Evolutionary conservation across 345 rosid genomes (phyloP), one percentile per base, ranked within the genome.

Genomic region (Sisymbrium altissimum): DNA sequence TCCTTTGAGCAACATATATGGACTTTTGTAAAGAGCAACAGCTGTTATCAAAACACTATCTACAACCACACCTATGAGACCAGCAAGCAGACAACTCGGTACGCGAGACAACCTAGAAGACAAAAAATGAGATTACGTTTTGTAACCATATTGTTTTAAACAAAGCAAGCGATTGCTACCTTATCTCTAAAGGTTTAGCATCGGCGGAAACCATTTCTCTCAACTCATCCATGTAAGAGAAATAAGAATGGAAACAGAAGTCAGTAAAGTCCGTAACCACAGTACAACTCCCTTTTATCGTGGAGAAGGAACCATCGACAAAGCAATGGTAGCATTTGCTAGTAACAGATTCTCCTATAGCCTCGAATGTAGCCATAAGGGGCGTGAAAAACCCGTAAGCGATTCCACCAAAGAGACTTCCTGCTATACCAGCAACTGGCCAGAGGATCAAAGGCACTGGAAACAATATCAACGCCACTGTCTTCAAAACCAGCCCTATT

Each of bases 161-260:
- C 3, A 13, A 50, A 19, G 30, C 45, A 73, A 64, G 17, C 18
- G 57, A 54, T 66, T 55, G 73, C 74, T 77, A 93, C 96, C 79
- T 81, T 6, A 90, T 59, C 36, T 93, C 89, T 66, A 85, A 9
- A 0, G 92, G 96, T 54, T 81, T 81, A 69, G 83, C 91, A 74
- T 75, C 85, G 0, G 82, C 41, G 2, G 81, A 80, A 41, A 82
- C 72, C 66, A 77, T 86, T 70, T 85, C 91, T 33, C 85, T 75
- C 59, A 93, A 81, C 72, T 87, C 96, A 84, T 90, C 97, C 97
- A 93, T 86, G 83, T 77, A 87, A 29, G 93, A 87, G 76, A 90
- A 93, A 78, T 89, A 93, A 23, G 96, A 89, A 70, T 89, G 96
- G 85, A 93, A 90, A 82, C 98, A 93, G 71, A 90, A 86, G 71